Conservation (phyloP, 805 yeast genomes). For the Kazachstania bromeliacearum region DNA sequence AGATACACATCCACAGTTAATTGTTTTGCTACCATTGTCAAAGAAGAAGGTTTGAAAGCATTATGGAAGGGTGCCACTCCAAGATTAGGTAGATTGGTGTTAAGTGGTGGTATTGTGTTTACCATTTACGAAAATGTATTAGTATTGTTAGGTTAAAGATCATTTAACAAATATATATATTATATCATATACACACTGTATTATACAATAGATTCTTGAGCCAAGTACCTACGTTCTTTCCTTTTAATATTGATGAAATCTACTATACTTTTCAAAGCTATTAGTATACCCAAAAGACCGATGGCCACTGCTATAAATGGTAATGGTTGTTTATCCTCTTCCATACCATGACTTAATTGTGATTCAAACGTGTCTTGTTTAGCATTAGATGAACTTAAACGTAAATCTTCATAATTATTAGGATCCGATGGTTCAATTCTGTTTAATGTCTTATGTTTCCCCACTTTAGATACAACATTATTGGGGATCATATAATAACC, state of each 20-base stretch:
- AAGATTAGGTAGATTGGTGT: conserved; percentile 78
- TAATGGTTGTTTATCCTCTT: conserved; percentile 27
- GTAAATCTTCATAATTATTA: conserved; percentile 40
- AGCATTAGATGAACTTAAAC: conserved; percentile 16
- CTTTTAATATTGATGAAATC: conserved; percentile 70
- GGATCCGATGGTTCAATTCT: conserved; percentile 52
- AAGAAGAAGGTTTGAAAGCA: conserved; percentile 79
- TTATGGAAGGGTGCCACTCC: conserved; percentile 99
- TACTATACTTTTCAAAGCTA: conserved; percentile 55
- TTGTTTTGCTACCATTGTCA: conserved; percentile 73
- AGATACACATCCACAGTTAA: conserved; percentile 66
- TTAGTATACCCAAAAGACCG: conserved; percentile 57
- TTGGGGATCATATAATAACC: conserved; percentile 51
- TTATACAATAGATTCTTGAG: conserved; percentile 16
- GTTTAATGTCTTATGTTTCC: conserved; percentile 21
- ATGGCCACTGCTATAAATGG: conserved; percentile 55
- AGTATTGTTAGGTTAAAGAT: conserved; percentile 26
- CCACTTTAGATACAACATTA: conserved; percentile 27
- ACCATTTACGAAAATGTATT: conserved; percentile 91
- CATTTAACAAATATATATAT: no score
- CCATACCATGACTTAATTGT: conserved; percentile 23
- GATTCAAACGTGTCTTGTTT: conserved; percentile 25
- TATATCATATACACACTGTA: no score
- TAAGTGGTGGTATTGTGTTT: conserved; percentile 96
- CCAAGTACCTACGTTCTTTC: conserved; percentile 44